These are phyloP conservation scores for Daldinia vernicosa DNA, from an alignment of 495 filamentous ascomycete species.

Conservation along the genomic window DNA sequence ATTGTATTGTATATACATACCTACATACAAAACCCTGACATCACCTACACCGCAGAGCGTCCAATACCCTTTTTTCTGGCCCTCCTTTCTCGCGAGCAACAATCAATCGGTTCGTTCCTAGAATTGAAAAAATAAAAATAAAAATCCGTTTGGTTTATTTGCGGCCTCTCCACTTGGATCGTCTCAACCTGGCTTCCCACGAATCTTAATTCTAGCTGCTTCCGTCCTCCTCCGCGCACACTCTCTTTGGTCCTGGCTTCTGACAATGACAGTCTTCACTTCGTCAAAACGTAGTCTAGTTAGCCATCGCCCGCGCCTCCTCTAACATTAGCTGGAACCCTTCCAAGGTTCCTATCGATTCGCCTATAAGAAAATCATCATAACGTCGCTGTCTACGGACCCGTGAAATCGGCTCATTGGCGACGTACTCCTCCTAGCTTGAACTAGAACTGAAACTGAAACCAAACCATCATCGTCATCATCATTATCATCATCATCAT, in stretches of 20 bases:
- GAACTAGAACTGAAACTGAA: neutral
- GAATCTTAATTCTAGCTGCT: slow-evolving; percentile 44
- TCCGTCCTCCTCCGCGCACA: slow-evolving; percentile 18
- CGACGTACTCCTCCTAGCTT: slow-evolving; percentile 2
- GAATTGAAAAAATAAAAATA: slow-evolving; percentile 8
- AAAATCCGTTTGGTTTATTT: slow-evolving; percentile 9
- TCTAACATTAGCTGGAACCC: slow-evolving; percentile 50
- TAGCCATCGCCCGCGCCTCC: slow-evolving; percentile 35
- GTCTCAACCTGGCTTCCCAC: slow-evolving; percentile 37
- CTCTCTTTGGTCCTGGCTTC: slow-evolving; percentile 31
- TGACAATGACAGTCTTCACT: slow-evolving; percentile 48
- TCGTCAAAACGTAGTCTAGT: slow-evolving; percentile 38
- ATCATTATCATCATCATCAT: neutral
- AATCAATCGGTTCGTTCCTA: slow-evolving; percentile 28
- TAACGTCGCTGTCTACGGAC: slow-evolving; percentile 3
- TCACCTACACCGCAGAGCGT: slow-evolving; percentile 33
- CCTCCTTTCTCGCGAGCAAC: slow-evolving; percentile 26
- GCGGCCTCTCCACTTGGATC: slow-evolving; percentile 40
- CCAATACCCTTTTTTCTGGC: slow-evolving; percentile 28
- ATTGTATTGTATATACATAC: slow-evolving; percentile 10
- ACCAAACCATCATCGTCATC: neutral
- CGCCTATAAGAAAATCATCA: slow-evolving; percentile 5
- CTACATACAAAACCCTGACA: slow-evolving; percentile 41
- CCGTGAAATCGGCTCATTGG: slow-evolving; percentile 17
- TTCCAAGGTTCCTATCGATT: slow-evolving; percentile 47